Base-by-base conservation (phyloP, 140 eudicot species). In the Cichorium intybus region DNA sequence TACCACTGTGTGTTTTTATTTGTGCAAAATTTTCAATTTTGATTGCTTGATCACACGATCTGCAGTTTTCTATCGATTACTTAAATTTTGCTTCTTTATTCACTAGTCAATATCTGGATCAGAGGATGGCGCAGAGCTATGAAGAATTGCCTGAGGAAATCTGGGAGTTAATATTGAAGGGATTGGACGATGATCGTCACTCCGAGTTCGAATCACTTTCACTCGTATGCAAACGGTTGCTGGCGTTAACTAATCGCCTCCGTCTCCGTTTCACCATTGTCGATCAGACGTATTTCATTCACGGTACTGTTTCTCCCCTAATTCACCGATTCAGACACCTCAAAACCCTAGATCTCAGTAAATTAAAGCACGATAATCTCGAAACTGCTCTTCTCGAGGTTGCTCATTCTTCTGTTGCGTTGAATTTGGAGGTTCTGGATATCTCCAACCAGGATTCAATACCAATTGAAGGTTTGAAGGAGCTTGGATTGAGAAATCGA, bases 61-160 rank as follows among this genome's bases (percentile, higher is more conserved):
- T 24, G 12, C 60, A 50, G 23, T n/a, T 24, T 47, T 34, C 73
- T 9, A 45, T 65, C 51, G 27, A 35, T 65, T 48, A 5, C 14
- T 29, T 46, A n/a, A 53, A 23, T 27, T 28, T 37, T 43, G 17
- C 43, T 62, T 45, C 6, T n/a, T n/a, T 4, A 52, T 72, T 48
- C 41, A 46, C 14, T 22, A 0, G 16, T 31, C 60, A 22, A 28
- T 47, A 69, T 61, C 39, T 28, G 22, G 56, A 24, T 60, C 27
- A 8, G 2, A 72, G 16, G n/a, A 74, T 74, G 80, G 56, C 28
- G 41, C 15, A 27, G 37, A 68, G 45, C 17, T 77, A 59, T 14
- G 77, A 57, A 5, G 88, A 85, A 24, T 48, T 85, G 17, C 88
- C 94, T 1, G 94, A 82, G n/a, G 94, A 85, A 45, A 73, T 81